Percentiles rank a stretch among this genome's conserved stretches.
Evolutionary conservation across 164 flowering plant genomes (phyloP).

Genomic region (Kingdonia uniflora): DNA sequence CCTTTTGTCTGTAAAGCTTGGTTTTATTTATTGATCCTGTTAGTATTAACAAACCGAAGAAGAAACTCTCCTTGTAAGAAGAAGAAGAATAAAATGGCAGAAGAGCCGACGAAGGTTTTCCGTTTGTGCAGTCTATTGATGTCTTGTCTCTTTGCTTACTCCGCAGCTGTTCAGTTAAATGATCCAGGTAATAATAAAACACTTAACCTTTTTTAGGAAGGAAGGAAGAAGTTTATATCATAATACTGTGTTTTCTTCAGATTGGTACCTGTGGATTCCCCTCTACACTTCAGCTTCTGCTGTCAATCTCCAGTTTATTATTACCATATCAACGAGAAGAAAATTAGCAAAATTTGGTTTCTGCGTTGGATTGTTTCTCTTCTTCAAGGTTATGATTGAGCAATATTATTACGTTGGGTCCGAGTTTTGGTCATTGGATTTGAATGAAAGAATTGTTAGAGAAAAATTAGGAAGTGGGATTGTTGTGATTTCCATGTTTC

Average conservation of each 20-base stretch:
- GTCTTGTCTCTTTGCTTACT: conserved; percentile 53
- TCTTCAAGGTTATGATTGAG: conserved; percentile 46
- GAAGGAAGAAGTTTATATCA: no score
- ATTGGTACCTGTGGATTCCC: conserved; percentile 76
- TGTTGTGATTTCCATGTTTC: conserved; percentile 41
- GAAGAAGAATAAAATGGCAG: conserved; percentile 19
- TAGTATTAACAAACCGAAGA: no score
- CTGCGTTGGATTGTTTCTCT: conserved; percentile 39
- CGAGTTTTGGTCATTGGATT: conserved; percentile 52
- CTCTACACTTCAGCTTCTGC: conserved; percentile 43
- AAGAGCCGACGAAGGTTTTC: conserved; percentile 18
- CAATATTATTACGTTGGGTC: conserved; percentile 20
- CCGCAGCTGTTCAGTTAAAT: conserved; percentile 59
- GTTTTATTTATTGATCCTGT: no score
- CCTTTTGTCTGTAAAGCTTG: no score
- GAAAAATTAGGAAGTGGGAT: conserved; percentile 70
- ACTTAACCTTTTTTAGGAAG: neutral
- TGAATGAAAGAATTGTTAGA: conserved; percentile 53
- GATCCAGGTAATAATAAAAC: conserved; percentile 39
- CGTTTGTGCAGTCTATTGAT: conserved; percentile 38
- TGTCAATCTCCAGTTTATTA: conserved; percentile 25
- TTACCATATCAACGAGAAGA: conserved; percentile 3
- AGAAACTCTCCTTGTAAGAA: no score
- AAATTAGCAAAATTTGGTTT: conserved; percentile 25
- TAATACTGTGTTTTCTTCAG: conserved; percentile 18